phyloP scores from a whole-genome alignment of 805 yeast genomes.

The Suhomyces canberraensis region DNA sequence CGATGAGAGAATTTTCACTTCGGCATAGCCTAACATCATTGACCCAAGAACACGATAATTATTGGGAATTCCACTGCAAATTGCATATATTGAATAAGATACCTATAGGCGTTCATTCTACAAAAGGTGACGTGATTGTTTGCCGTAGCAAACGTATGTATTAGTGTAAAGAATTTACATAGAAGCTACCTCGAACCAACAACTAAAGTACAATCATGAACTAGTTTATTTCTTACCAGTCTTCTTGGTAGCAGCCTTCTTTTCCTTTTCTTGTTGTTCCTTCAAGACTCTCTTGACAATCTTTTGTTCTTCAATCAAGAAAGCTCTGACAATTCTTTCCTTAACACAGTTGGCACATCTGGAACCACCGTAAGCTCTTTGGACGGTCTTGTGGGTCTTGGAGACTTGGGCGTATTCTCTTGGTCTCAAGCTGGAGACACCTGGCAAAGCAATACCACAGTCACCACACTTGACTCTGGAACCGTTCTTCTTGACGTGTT shows the following conservation, averaged over 20 bases:
- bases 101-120: no score
- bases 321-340: slow-evolving; percentile 99
- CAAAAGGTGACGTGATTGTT: background rate
- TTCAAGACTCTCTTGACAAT: slow-evolving; percentile 98
- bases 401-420: slow-evolving; percentile 94
- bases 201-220: slow-evolving; percentile 11
- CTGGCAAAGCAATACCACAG: slow-evolving; percentile 78
- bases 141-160: slow-evolving; percentile 10
- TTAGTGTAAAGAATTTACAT: slow-evolving; percentile 12
- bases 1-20: no score
- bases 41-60: no score
- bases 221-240: slow-evolving; percentile 29
- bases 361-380: slow-evolving; percentile 99
- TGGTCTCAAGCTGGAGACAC: slow-evolving; percentile 95
- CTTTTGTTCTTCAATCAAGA: slow-evolving; percentile 99
- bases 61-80: no score
- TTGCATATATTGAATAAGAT: no score
- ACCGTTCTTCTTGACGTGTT: slow-evolving; percentile 91
- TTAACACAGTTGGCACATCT: slow-evolving; percentile 98
- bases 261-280: slow-evolving; percentile 90
- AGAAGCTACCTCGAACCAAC: slow-evolving; percentile 12
- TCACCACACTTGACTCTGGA: slow-evolving; percentile 88
- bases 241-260: slow-evolving; percentile 46
- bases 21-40: no score
- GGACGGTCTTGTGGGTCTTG: slow-evolving; percentile 96